phyloP scores from a whole-genome alignment of 140 eudicot species.

The Anethum foeniculum region DNA sequence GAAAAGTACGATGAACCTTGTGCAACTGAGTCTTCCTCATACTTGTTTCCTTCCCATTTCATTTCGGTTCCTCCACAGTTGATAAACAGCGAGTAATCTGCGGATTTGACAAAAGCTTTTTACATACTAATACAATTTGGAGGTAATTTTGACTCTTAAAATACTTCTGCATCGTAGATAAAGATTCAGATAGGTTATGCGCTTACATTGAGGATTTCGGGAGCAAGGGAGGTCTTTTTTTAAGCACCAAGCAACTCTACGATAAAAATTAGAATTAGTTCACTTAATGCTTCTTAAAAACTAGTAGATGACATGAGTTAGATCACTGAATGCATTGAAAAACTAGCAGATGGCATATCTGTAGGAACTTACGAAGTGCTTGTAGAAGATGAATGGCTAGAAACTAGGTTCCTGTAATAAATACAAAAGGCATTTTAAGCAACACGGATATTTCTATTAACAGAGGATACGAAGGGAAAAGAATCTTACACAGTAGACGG shows the following conservation, averaged over 20 bases:
- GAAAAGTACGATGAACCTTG: constrained; percentile 27
- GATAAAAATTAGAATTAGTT: not conserved
- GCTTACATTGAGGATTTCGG: not conserved
- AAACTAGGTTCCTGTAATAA: constrained; percentile 28
- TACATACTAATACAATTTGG: not conserved
- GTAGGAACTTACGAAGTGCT: constrained; percentile 30
- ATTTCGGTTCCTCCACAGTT: constrained; percentile 38
- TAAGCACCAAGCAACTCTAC: constrained; percentile 7
- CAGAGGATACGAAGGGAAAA: not conserved
- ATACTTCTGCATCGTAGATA: not conserved
- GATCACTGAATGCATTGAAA: not conserved
- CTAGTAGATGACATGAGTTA: not conserved
- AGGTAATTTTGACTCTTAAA: not conserved
- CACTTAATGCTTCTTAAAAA: not conserved
- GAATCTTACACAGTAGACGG: constrained; percentile 29
- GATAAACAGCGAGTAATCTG: constrained; percentile 19
- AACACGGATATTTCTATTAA: not conserved
- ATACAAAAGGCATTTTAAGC: not conserved
- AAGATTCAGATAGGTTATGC: not conserved
- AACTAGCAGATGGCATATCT: not conserved
- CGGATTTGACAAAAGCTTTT: not conserved
- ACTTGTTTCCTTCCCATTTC: constrained; percentile 1
- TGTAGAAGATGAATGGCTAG: constrained; percentile 28
- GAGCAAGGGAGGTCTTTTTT: constrained; percentile 7
- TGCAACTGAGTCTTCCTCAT: constrained; percentile 18